These are phyloP conservation scores for Phytophthora lateralis DNA, from an alignment of 352 stramenopile genomes.

Conservation along the genomic window DNA sequence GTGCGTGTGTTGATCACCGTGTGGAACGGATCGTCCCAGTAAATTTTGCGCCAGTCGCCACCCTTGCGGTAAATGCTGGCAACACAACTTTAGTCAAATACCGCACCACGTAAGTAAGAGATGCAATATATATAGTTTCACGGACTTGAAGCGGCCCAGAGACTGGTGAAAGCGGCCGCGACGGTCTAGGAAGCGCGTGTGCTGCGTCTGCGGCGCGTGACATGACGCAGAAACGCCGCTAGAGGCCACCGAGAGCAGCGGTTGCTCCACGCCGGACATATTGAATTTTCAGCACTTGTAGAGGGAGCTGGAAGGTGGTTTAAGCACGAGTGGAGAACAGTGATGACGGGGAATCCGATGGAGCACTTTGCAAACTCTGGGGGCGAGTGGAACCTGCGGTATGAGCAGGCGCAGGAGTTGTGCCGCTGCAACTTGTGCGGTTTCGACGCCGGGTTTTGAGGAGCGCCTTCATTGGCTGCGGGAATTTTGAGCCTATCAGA, in stretches of 20 bases:
- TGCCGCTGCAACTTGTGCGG: neutral
- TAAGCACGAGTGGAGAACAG: slow-evolving; percentile 6
- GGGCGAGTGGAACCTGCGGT: neutral
- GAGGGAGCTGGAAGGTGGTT: neutral
- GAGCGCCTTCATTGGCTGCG: slow-evolving; percentile 11
- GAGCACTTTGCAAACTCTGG: neutral
- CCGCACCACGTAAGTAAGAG: slow-evolving; percentile 1
- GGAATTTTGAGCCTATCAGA: slow-evolving; percentile 15
- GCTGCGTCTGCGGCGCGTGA: slow-evolving; percentile 14
- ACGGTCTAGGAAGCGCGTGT: slow-evolving; percentile 64
- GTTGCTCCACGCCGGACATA: slow-evolving; percentile 43
- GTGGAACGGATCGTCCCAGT: slow-evolving; percentile 88
- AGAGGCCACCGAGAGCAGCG: slow-evolving; percentile 40
- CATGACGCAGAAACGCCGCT: slow-evolving; percentile 4
- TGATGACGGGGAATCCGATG: slow-evolving; percentile 8
- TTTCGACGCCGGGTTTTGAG: slow-evolving; percentile 3
- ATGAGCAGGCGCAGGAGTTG: neutral
- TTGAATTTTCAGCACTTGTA: slow-evolving; percentile 9
- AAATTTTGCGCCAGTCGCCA: slow-evolving; percentile 83
- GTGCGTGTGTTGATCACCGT: slow-evolving; percentile 89
- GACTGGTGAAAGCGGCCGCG: slow-evolving; percentile 72
- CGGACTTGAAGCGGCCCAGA: slow-evolving; percentile 70
- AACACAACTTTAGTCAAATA: slow-evolving; percentile 2
- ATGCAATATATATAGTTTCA: slow-evolving; percentile 14
- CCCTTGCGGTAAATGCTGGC: slow-evolving; percentile 66